Conservation (phyloP, 2,329 filamentous ascomycete species). For the Colletotrichum plurivorum region DNA sequence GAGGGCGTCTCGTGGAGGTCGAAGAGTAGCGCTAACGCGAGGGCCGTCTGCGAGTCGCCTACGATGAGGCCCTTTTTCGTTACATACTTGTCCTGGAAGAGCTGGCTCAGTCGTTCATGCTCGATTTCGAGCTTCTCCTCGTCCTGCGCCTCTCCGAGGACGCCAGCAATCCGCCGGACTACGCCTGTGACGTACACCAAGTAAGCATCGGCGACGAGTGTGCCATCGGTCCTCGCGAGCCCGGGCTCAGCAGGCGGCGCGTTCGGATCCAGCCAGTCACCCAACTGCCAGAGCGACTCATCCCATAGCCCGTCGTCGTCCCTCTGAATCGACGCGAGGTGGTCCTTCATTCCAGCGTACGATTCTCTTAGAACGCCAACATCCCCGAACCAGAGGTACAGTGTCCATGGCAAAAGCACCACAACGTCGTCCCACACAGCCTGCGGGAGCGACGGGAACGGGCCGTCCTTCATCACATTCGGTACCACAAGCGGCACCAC, state of each 20-base stretch:
- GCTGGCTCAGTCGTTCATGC: not conserved
- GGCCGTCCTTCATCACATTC: conserved; percentile 45
- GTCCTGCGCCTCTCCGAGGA: conserved; percentile 61
- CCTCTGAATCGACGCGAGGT: conserved; percentile 53
- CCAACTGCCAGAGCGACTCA: conserved; percentile 51
- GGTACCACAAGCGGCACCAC: conserved; percentile 51
- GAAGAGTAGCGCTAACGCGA: conserved; percentile 52
- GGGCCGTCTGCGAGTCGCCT: conserved; percentile 43
- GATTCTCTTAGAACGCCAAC: conserved; percentile 51
- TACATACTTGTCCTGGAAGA: conserved; percentile 46
- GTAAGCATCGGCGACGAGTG: conserved; percentile 62
- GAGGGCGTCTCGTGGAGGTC: conserved; percentile 46
- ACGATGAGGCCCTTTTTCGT: conserved; percentile 31
- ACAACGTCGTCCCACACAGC: conserved; percentile 61
- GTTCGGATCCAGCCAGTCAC: conserved; percentile 65
- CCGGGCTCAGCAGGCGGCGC: conserved; percentile 58
- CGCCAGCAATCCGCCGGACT: conserved; percentile 58
- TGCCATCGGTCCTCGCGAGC: conserved; percentile 54
- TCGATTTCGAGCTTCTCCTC: conserved; percentile 59
- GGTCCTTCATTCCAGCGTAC: conserved; percentile 55
- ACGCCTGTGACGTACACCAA: conserved; percentile 56
- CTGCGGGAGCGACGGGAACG: conserved; percentile 45
- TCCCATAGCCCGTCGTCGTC: conserved; percentile 57
- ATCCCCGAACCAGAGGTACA: conserved; percentile 57
- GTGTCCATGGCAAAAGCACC: conserved; percentile 55